A percentile compares a stretch with the other conserved stretches of the same genome.
Evolutionary conservation across 495 filamentous ascomycete species (phyloP).

Genomic region (Lepraria neglecta): DNA sequence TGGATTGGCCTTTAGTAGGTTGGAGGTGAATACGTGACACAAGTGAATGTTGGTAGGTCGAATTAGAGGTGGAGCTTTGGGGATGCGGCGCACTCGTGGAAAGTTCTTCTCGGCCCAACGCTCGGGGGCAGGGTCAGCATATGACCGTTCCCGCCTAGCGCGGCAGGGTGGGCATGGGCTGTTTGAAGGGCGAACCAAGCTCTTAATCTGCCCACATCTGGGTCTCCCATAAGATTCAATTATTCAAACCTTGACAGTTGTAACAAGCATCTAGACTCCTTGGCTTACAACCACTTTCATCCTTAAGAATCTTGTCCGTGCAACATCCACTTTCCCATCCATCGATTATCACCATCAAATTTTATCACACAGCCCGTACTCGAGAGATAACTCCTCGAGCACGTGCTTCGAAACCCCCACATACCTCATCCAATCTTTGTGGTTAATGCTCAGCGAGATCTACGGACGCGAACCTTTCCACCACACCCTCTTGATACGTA

Average conservation of each 20-base stretch:
- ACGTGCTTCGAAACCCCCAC: constrained; percentile 19
- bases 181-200: background rate
- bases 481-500: constrained; percentile 32
- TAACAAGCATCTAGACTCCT: background rate
- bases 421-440: constrained; percentile 19
- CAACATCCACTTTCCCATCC: background rate
- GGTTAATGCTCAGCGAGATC: constrained; percentile 42
- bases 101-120: too few species aligned
- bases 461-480: constrained; percentile 33
- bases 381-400: constrained; percentile 29
- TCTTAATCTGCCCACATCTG: background rate
- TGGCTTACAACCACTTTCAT: background rate
- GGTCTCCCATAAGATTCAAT: background rate
- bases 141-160: too few species aligned
- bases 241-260: background rate
- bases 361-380: constrained; percentile 22
- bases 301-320: background rate
- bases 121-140: too few species aligned
- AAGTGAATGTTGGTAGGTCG: background rate
- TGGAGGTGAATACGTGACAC: background rate
- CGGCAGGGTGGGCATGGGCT: background rate
- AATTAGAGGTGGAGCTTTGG: background rate
- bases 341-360: background rate
- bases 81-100: too few species aligned
- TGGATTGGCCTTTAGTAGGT: background rate